Conservation (phyloP, 176 grass and related monocot species). For the Zea luxurians region DNA sequence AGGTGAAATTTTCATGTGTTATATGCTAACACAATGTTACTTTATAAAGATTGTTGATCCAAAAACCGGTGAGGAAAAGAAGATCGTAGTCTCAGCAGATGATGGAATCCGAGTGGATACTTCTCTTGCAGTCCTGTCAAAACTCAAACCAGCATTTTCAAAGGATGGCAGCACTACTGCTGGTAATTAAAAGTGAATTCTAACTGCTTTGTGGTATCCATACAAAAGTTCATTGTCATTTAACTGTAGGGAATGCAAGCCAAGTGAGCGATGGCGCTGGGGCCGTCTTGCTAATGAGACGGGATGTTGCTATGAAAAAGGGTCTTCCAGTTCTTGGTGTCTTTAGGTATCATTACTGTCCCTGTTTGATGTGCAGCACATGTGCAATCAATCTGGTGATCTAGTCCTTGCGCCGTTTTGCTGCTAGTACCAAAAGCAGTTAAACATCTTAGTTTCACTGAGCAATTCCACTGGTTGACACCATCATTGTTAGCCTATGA, state of each 20-base stretch:
- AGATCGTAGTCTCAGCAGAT: slow-evolving; percentile 66
- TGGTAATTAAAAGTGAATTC: slow-evolving; percentile 58
- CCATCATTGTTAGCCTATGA: neutral
- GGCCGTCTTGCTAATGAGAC: slow-evolving; percentile 85
- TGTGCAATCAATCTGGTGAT: neutral
- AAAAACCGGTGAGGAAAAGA: slow-evolving; percentile 79
- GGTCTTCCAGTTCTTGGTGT: slow-evolving; percentile 77
- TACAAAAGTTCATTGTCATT: slow-evolving; percentile 15
- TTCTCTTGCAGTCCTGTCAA: slow-evolving; percentile 65
- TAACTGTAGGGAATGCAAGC: slow-evolving; percentile 76
- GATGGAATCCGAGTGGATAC: slow-evolving; percentile 74
- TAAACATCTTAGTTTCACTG: neutral
- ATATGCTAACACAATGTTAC: slow-evolving; percentile 25
- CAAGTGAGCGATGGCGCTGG: slow-evolving; percentile 94
- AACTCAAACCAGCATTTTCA: slow-evolving; percentile 90
- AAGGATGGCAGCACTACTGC: slow-evolving; percentile 86
- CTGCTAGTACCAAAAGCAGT: neutral
- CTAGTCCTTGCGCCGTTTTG: neutral
- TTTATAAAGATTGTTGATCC: slow-evolving; percentile 67
- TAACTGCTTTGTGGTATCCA: neutral
- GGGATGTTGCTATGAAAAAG: slow-evolving; percentile 75
- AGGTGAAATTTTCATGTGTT: neutral
- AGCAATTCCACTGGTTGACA: neutral
- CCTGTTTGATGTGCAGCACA: neutral
- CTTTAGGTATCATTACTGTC: slow-evolving; percentile 48